Evolutionary conservation across 2,329 filamentous ascomycete genomes (phyloP).

Genomic region (Cordyceps farinosa): DNA sequence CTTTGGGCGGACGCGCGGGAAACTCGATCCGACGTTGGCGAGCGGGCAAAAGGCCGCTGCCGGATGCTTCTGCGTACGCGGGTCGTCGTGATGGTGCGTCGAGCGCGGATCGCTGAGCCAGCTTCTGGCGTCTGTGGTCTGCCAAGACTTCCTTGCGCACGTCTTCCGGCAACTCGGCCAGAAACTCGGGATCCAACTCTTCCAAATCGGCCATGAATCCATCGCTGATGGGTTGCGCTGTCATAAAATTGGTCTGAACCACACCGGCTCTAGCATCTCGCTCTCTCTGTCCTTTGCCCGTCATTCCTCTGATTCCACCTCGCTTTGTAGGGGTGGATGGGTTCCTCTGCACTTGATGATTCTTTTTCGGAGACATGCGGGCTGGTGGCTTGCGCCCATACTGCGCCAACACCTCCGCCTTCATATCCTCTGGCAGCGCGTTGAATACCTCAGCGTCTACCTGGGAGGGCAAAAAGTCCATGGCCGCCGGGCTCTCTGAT

Average conservation of each 20-base stretch:
- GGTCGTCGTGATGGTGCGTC: conserved; percentile 33
- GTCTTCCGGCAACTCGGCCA: conserved; percentile 79
- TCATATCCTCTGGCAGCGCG: conserved; percentile 80
- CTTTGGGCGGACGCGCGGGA: conserved; percentile 41
- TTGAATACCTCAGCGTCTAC: conserved; percentile 81
- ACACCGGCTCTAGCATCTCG: conserved; percentile 56
- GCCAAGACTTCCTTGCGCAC: conserved; percentile 73
- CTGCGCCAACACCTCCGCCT: conserved; percentile 73
- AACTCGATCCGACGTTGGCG: conserved; percentile 47
- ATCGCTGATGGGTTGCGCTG: conserved; percentile 34
- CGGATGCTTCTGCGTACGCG: conserved; percentile 25
- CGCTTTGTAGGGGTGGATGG: conserved; percentile 65
- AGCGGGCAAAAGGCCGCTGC: conserved; percentile 21
- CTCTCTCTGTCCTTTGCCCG: conserved; percentile 48
- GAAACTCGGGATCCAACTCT: conserved; percentile 66
- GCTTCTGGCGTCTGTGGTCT: conserved; percentile 58
- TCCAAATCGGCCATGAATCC: conserved; percentile 34
- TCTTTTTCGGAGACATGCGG: conserved; percentile 55
- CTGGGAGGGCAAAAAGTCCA: conserved; percentile 62
- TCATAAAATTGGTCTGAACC: conserved; percentile 70
- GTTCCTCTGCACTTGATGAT: conserved; percentile 48
- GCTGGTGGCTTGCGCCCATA: conserved; percentile 50
- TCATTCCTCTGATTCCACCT: conserved; percentile 39
- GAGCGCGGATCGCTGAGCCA: conserved; percentile 55
- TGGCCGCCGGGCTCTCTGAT: conserved; percentile 39